phyloP scores from a whole-genome alignment of 768 basidiomycete species.

The Amanita muscaria region DNA sequence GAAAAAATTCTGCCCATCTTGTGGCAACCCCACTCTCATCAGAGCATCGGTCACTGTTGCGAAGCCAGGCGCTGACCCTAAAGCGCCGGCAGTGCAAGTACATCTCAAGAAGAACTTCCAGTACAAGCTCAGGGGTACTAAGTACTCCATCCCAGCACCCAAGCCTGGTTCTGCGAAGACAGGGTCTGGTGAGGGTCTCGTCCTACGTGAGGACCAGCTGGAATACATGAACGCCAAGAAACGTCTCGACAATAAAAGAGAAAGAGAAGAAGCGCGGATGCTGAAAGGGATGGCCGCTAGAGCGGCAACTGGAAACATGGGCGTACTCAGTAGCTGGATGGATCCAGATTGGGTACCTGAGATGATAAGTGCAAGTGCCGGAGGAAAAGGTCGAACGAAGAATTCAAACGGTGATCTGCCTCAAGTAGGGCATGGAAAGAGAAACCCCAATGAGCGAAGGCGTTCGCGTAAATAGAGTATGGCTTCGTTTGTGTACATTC shows the following conservation, averaged over 20 bases:
- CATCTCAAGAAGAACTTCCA: slow-evolving; percentile 97
- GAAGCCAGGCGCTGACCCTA: slow-evolving; percentile 48
- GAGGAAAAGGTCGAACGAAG: slow-evolving; percentile 62
- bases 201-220: slow-evolving; percentile 87
- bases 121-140: slow-evolving; percentile 84
- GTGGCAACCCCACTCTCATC: slow-evolving; percentile 85
- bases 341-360: slow-evolving; percentile 94
- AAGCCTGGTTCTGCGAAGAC: slow-evolving; percentile 83
- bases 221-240: slow-evolving; percentile 83
- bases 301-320: slow-evolving; percentile 38
- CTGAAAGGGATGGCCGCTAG: slow-evolving; percentile 49
- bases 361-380: slow-evolving; percentile 55
- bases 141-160: slow-evolving; percentile 86
- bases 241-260: slow-evolving; percentile 59
- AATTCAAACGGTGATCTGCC: slow-evolving; percentile 66
- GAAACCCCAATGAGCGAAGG: slow-evolving; percentile 82
- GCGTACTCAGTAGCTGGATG: slow-evolving; percentile 70
- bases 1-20: slow-evolving; percentile 96
- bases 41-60: slow-evolving; percentile 87
- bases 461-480: slow-evolving; percentile 38
- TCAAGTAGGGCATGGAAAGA: slow-evolving; percentile 76
- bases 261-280: slow-evolving; percentile 73
- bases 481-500: not conserved
- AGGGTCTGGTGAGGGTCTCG: slow-evolving; percentile 72
- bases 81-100: slow-evolving; percentile 67